These are phyloP conservation scores for Vaccinium darrowii DNA, from an alignment of 148 eudicot genomes.

Conservation along the genomic window DNA sequence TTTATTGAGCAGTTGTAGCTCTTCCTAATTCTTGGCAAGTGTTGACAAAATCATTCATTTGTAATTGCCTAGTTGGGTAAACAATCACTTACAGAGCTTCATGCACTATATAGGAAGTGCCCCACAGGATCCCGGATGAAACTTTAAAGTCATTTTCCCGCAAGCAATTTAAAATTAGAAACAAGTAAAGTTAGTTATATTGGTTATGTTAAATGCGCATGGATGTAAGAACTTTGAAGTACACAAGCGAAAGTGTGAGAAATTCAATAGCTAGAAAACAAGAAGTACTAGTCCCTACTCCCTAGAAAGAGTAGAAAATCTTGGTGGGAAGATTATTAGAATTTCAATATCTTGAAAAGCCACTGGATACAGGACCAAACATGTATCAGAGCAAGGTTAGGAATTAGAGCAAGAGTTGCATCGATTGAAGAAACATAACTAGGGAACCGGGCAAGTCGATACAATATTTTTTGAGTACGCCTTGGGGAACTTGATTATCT, in stretches of 20 bases:
- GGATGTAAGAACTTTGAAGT: not conserved
- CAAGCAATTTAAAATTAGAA: not conserved
- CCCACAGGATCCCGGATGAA: not conserved
- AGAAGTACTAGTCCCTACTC: not conserved
- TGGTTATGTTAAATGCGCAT: not conserved
- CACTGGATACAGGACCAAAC: not conserved
- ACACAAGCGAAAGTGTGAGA: not conserved
- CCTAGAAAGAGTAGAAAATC: not conserved
- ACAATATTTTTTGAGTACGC: not conserved
- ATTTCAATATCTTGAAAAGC: not conserved
- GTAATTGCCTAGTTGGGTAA: not conserved
- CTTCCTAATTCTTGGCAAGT: not conserved
- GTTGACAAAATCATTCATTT: not conserved
- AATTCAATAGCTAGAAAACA: not conserved
- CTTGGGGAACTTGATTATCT: not conserved
- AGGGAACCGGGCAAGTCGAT: not conserved
- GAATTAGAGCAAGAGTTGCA: not conserved
- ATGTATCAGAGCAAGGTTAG: not conserved
- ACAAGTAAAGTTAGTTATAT: not conserved
- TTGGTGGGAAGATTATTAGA: not conserved
- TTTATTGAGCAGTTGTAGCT: not conserved
- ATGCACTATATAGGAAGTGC: not conserved
- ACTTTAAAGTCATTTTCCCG: not conserved
- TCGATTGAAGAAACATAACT: not conserved
- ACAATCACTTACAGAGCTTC: not conserved